Conservation (phyloP, 257 asterid species). For the Solanum ossicruentum region DNA sequence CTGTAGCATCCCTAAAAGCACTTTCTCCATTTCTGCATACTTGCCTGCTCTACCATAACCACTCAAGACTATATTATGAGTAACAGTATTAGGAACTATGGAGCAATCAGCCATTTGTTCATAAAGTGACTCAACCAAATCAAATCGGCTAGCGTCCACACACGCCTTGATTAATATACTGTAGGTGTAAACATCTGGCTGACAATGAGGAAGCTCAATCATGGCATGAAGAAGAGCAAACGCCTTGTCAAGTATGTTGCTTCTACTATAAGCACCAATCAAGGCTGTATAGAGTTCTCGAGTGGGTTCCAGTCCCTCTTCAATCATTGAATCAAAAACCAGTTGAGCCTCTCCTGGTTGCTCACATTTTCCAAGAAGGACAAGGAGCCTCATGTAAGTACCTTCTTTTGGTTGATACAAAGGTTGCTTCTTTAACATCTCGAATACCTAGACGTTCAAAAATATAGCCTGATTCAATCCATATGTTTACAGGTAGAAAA, state of each 20-base stretch:
- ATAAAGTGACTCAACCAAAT: slow-evolving; percentile 64
- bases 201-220: slow-evolving; percentile 63
- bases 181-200: slow-evolving; percentile 79
- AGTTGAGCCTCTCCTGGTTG: slow-evolving; percentile 69
- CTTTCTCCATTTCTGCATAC: slow-evolving; percentile 77
- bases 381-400: slow-evolving; percentile 79
- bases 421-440: slow-evolving; percentile 64
- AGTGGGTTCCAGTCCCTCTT: slow-evolving; percentile 68
- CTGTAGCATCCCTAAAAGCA: slow-evolving; percentile 56
- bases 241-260: slow-evolving; percentile 60
- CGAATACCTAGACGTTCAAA: slow-evolving; percentile 48
- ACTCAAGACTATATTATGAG: slow-evolving; percentile 72
- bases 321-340: slow-evolving; percentile 70
- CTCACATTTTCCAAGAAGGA: slow-evolving; percentile 81
- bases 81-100: slow-evolving; percentile 76
- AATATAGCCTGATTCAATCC: background rate
- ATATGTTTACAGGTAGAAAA: background rate
- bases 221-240: slow-evolving; percentile 47
- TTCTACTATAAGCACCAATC: slow-evolving; percentile 66
- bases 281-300: slow-evolving; percentile 67
- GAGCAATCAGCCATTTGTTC: slow-evolving; percentile 46
- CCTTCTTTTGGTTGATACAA: slow-evolving; percentile 87
- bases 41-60: slow-evolving; percentile 83
- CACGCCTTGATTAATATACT: slow-evolving; percentile 84
- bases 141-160: slow-evolving; percentile 46